Evolutionary conservation across 805 yeast genomes (phyloP).

Genomic region (Yamadazyma tumulicola): DNA sequence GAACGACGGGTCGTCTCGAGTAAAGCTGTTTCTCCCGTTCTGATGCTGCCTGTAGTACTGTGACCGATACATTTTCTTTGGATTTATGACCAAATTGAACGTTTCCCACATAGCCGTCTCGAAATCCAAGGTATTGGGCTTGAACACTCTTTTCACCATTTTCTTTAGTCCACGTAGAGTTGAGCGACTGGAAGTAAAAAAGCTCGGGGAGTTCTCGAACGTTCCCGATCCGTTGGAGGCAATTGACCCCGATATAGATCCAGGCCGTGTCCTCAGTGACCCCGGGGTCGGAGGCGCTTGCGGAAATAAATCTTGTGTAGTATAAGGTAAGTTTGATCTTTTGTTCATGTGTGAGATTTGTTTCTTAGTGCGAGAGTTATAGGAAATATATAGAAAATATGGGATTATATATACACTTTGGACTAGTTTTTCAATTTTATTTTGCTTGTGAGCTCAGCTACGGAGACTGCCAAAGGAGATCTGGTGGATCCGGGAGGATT

Average conservation of each 20-base stretch:
- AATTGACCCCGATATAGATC: slow-evolving; percentile 16
- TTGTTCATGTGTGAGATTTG: too few relatives aligned
- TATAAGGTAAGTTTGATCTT: slow-evolving; percentile 38
- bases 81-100: slow-evolving; percentile 65
- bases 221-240: neutral
- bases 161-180: slow-evolving; percentile 24
- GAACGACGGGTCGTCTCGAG: slow-evolving; percentile 91
- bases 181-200: too few relatives aligned
- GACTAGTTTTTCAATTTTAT: slow-evolving; percentile 6
- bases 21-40: slow-evolving; percentile 49
- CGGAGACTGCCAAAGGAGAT: too few relatives aligned
- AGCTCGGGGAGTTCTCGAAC: neutral
- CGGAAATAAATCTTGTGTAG: slow-evolving; percentile 42
- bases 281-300: slow-evolving; percentile 19
- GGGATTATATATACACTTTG: too few relatives aligned
- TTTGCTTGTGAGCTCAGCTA: slow-evolving; percentile 11
- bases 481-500: too few relatives aligned
- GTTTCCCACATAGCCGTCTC: slow-evolving; percentile 95
- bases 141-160: slow-evolving; percentile 40
- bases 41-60: slow-evolving; percentile 59
- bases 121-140: slow-evolving; percentile 81
- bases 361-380: too few relatives aligned
- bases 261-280: slow-evolving; percentile 18
- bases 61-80: slow-evolving; percentile 77
- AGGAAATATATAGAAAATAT: too few relatives aligned